Evolutionary conservation across 768 basidiomycete species (phyloP).

Genomic region (Suillus americanus): DNA sequence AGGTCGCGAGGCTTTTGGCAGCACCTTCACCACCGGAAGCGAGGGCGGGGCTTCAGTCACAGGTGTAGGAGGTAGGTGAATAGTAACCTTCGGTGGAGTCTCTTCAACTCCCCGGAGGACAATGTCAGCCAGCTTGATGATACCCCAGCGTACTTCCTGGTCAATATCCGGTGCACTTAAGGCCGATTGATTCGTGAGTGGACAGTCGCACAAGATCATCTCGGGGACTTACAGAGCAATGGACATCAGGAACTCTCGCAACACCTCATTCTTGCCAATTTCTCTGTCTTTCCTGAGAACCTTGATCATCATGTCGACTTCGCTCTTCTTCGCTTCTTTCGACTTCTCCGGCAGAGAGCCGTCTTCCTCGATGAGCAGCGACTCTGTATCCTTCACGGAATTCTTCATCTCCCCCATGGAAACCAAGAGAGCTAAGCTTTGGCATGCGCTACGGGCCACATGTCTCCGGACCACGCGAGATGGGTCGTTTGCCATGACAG

Average conservation of each 20-base stretch:
- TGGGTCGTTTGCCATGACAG: constrained; percentile 83
- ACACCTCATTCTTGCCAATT: constrained; percentile 73
- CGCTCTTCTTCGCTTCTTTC: constrained; percentile 79
- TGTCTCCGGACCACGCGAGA: constrained; percentile 83
- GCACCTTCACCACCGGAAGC: constrained; percentile 52
- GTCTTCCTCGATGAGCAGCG: constrained; percentile 84
- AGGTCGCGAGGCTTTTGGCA: constrained; percentile 38
- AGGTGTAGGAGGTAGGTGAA: constrained; percentile 78
- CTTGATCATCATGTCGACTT: constrained; percentile 83
- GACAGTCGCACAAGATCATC: constrained; percentile 7
- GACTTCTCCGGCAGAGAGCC: constrained; percentile 67
- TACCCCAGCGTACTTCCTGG: constrained; percentile 86
- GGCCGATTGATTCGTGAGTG: constrained; percentile 3
- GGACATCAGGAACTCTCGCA: constrained; percentile 80
- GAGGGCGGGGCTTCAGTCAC: constrained; percentile 59
- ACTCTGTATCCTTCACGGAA: constrained; percentile 66
- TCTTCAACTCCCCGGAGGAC: constrained; percentile 83
- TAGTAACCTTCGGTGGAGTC: constrained; percentile 80
- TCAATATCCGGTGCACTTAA: constrained; percentile 72
- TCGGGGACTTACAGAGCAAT: constrained; percentile 64
- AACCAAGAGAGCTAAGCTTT: constrained; percentile 82
- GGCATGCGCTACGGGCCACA: constrained; percentile 82
- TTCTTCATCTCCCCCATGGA: constrained; percentile 91
- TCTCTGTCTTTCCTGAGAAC: constrained; percentile 85
- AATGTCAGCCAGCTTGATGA: constrained; percentile 89